phyloP scores from a whole-genome alignment of 2,329 filamentous ascomycete genomes.

The Fusarium piperis region DNA sequence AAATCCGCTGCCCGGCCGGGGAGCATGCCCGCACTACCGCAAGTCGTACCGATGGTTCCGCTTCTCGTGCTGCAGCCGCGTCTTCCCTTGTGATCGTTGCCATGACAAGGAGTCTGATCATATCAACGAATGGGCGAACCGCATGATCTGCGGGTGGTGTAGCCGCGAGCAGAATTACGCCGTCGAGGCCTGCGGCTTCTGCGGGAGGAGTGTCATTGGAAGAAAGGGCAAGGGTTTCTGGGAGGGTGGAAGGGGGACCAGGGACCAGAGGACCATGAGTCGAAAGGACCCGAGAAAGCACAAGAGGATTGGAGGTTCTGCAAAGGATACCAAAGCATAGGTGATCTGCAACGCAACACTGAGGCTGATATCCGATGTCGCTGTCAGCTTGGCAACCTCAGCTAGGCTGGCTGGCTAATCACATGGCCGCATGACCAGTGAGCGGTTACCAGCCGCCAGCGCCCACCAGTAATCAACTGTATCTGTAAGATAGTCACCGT shows the following conservation, averaged over 20 bases:
- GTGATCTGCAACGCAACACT: background rate
- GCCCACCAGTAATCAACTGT: background rate
- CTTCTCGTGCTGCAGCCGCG: slow-evolving; percentile 69
- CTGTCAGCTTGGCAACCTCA: slow-evolving; percentile 30
- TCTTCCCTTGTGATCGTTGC: slow-evolving; percentile 75
- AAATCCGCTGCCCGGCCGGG: slow-evolving; percentile 62
- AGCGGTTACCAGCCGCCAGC: slow-evolving; percentile 34
- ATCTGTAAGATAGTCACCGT: slow-evolving; percentile 9
- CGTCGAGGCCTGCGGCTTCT: slow-evolving; percentile 79
- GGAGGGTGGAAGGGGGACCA: slow-evolving; percentile 87
- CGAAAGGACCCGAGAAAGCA: slow-evolving; percentile 80
- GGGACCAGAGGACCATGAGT: slow-evolving; percentile 76
- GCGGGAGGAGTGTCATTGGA: slow-evolving; percentile 75
- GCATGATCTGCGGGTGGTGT: slow-evolving; percentile 85
- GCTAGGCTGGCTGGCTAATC: slow-evolving; percentile 18
- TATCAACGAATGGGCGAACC: slow-evolving; percentile 80
- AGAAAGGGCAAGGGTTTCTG: slow-evolving; percentile 77
- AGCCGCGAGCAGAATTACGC: slow-evolving; percentile 83
- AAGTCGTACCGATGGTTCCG: slow-evolving; percentile 72
- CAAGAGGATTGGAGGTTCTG: slow-evolving; percentile 62
- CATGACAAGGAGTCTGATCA: slow-evolving; percentile 79
- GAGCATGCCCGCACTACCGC: slow-evolving; percentile 67
- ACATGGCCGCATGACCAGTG: background rate
- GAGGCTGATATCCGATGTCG: slow-evolving; percentile 12
- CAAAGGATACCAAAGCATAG: slow-evolving; percentile 29